These are phyloP conservation scores for Taphrina confusa DNA, from an alignment of 1,139 yeast species.

Conservation along the genomic window DNA sequence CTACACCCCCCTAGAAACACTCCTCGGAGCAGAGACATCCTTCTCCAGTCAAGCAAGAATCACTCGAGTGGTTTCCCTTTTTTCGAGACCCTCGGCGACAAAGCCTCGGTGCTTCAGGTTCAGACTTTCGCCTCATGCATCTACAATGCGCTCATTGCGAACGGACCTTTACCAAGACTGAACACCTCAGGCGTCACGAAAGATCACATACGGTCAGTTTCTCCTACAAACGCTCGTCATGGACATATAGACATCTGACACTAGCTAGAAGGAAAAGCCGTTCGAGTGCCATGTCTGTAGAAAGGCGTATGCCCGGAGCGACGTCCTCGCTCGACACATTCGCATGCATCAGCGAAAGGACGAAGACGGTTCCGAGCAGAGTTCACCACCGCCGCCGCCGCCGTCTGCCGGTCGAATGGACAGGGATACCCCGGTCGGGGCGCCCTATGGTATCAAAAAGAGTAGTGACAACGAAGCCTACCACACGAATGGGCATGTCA, in stretches of 20 bases:
- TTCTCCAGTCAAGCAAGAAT: too few species aligned
- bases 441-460: neutral
- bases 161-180: slow-evolving; percentile 31
- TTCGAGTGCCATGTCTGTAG: slow-evolving; percentile 29
- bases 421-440: neutral
- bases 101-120: too few species aligned
- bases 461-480: neutral
- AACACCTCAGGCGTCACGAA: slow-evolving; percentile 30
- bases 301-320: slow-evolving; percentile 33
- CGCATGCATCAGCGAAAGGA: slow-evolving; percentile 26
- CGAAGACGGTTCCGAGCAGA: slow-evolving; percentile 1
- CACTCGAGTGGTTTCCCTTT: too few species aligned
- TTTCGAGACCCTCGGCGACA: too few species aligned
- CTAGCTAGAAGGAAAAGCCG: slow-evolving; percentile 23
- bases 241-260: neutral
- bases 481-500: neutral
- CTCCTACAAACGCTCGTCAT: too few species aligned
- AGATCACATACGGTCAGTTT: slow-evolving; percentile 25
- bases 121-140: slow-evolving; percentile 22
- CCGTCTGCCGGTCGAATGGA: neutral
- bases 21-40: too few species aligned
- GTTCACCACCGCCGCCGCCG: neutral
- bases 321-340: slow-evolving; percentile 31
- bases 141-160: slow-evolving; percentile 31
- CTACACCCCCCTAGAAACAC: too few species aligned